Evolutionary conservation across 2,329 filamentous ascomycete genomes (phyloP), one percentile per base, ranked within the genome.

Genomic region (Fusarium graminum): DNA sequence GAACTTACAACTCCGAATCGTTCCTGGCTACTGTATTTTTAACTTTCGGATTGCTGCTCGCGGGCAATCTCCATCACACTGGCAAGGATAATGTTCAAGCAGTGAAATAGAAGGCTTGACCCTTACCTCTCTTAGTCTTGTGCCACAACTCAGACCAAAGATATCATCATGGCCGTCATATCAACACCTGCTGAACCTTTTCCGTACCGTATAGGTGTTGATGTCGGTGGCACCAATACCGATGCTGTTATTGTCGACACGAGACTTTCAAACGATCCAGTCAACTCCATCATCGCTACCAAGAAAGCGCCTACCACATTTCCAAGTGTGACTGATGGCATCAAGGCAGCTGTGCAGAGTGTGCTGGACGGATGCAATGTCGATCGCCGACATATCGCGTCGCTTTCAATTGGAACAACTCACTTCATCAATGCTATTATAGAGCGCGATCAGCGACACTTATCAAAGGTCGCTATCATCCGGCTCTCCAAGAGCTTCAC

Each of bases 341-440:
- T 80, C 6, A 80, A 79, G 52, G 68, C 74, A 4, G 81, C 79
- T 22, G 77, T 83, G 36, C 73, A 70, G 7, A 70, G 74, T 14
- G 77, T 82, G 69, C 74, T 83, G 32, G 42, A 65, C 7, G 45
- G 69, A 6, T 65, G 71, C 6, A 26, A 39, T 7, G 63, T 76
- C 25, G 41, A 63, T 25, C 72, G 76, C 5, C 65, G 67, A 1
- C 67, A 76, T 25, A 75, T 83, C 30, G 76, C 77, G 11, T 79
- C 77, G 55, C 76, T 82, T 19, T 80, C 77, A 8, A 80, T 84
- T 61, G 82, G 82, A 42, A 83, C 81, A 5, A 85, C 83, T 2
- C 83, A 85, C 55, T 86, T 86, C 63, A 78, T 86, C 65, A 86
- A 86, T 59, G 83, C 83, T 19, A 80, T 86, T 3, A 75, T 86